These are phyloP conservation scores for Starmerella tilneyi DNA, from an alignment of 805 yeast species.

Conservation along the genomic window DNA sequence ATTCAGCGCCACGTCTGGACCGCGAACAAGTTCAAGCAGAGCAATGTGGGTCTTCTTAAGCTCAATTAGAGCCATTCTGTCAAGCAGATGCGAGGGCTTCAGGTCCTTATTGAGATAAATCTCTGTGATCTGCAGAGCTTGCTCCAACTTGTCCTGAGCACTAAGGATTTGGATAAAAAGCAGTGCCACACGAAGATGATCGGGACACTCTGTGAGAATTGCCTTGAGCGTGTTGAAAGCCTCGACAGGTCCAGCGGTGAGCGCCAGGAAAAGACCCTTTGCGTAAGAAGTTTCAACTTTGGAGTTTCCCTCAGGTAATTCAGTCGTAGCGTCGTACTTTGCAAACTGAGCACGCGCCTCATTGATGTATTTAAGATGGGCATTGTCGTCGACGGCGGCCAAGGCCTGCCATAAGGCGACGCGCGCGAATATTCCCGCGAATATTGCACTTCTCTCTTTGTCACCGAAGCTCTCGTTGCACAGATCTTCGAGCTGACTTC, in stretches of 20 bases:
- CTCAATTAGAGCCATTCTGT: slow-evolving; percentile 45
- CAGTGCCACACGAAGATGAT: slow-evolving; percentile 55
- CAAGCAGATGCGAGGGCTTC: slow-evolving; percentile 26
- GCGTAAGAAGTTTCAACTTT: slow-evolving; percentile 9
- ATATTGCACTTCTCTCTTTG: background rate
- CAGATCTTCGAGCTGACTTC: slow-evolving; percentile 2
- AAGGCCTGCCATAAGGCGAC: slow-evolving; percentile 9
- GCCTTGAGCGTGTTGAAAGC: slow-evolving; percentile 25
- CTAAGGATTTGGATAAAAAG: slow-evolving; percentile 54
- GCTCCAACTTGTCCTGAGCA: slow-evolving; percentile 46
- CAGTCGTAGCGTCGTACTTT: slow-evolving; percentile 2
- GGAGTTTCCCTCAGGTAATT: no score
- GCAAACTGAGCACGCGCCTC: slow-evolving; percentile 22
- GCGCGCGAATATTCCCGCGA: slow-evolving; percentile 17
- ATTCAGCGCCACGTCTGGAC: slow-evolving; percentile 50
- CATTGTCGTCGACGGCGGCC: slow-evolving; percentile 17
- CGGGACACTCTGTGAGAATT: slow-evolving; percentile 35
- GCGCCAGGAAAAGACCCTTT: slow-evolving; percentile 27
- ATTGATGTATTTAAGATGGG: slow-evolving; percentile 13
- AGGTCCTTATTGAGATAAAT: slow-evolving; percentile 41
- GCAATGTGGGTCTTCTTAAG: slow-evolving; percentile 67
- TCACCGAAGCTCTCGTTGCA: slow-evolving; percentile 2
- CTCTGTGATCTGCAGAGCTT: slow-evolving; percentile 47
- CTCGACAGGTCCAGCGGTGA: slow-evolving; percentile 20
- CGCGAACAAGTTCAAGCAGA: slow-evolving; percentile 52